phyloP scores from a whole-genome alignment of 108 stramenopile genomes.

The Skeletonema potamos region DNA sequence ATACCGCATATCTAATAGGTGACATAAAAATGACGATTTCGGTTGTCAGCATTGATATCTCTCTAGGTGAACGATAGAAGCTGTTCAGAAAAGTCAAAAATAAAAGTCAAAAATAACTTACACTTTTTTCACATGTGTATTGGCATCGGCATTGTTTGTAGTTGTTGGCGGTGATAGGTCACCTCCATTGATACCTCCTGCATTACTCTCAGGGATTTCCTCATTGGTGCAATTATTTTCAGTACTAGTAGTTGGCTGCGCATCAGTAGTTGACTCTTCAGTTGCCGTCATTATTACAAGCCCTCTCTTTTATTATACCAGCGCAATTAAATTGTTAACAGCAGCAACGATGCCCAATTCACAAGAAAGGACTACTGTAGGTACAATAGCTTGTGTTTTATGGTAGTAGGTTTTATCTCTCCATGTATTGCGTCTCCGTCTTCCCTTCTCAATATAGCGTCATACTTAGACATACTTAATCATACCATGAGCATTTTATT shows the following conservation, averaged over 20 bases:
- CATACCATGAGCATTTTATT: no score
- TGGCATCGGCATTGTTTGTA: not conserved
- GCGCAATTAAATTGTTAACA: no score
- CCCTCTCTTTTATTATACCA: no score
- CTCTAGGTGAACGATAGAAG: not conserved
- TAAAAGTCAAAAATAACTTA: not conserved
- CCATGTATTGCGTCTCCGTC: no score
- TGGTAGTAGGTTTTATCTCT: no score
- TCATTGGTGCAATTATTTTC: not conserved
- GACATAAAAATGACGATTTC: not conserved
- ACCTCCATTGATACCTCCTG: not conserved
- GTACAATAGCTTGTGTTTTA: no score
- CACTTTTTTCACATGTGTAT: not conserved
- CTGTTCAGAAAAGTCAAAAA: not conserved
- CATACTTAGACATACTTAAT: no score
- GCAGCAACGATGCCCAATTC: no score
- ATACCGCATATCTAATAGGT: conserved; percentile 68
- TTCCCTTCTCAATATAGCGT: no score
- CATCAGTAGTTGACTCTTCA: not conserved
- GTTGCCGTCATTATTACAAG: not conserved
- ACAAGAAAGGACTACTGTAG: no score
- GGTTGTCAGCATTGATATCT: not conserved
- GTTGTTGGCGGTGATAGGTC: not conserved
- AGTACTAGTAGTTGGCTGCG: not conserved
- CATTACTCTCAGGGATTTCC: not conserved